phyloP scores from a whole-genome alignment of 257 asterid species.

The Gentiana dahurica region DNA sequence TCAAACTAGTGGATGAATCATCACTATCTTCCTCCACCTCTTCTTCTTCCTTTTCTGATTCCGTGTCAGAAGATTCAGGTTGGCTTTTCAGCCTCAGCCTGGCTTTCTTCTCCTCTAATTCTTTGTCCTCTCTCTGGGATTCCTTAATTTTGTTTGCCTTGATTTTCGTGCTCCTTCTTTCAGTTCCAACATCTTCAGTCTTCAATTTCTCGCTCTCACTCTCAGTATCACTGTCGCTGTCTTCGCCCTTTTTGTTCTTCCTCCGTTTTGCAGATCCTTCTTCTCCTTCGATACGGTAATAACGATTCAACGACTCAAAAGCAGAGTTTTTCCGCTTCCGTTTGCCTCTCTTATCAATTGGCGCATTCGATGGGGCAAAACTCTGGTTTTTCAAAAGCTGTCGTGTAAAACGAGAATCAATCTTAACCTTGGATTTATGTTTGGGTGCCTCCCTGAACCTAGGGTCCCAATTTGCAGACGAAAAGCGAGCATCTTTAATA shows the following conservation, averaged over 20 bases:
- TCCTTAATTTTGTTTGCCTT: slow-evolving; percentile 14
- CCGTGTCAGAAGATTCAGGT: slow-evolving; percentile 17
- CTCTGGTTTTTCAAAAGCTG: slow-evolving; percentile 37
- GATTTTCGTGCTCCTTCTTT: slow-evolving; percentile 4
- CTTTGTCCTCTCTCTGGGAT: slow-evolving; percentile 16
- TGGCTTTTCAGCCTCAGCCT: slow-evolving; percentile 4
- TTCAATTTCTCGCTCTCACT: slow-evolving; percentile 14
- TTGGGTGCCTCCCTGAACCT: slow-evolving; percentile 73
- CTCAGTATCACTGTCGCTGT: slow-evolving; percentile 11
- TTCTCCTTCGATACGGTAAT: slow-evolving; percentile 40
- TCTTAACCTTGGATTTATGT: slow-evolving; percentile 51
- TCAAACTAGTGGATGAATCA: slow-evolving; percentile 34
- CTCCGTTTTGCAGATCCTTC: slow-evolving; percentile 11
- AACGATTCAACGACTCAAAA: slow-evolving; percentile 33
- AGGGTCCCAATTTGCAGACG: slow-evolving; percentile 68
- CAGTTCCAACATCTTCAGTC: slow-evolving; percentile 18
- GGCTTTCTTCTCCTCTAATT: slow-evolving; percentile 13
- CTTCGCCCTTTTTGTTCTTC: slow-evolving; percentile 10
- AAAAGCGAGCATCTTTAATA: slow-evolving; percentile 68
- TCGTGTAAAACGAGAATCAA: slow-evolving; percentile 66
- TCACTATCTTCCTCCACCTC: slow-evolving; percentile 33
- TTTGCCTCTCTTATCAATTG: slow-evolving; percentile 76
- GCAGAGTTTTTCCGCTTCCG: slow-evolving; percentile 24
- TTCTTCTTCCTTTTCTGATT: slow-evolving; percentile 17
- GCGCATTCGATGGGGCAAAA: slow-evolving; percentile 49